Percentiles rank a stretch among this genome's conserved stretches.
phyloP scores from a whole-genome alignment of 2,329 filamentous ascomycete species.

The Paracorniculantispora psalliotae region DNA sequence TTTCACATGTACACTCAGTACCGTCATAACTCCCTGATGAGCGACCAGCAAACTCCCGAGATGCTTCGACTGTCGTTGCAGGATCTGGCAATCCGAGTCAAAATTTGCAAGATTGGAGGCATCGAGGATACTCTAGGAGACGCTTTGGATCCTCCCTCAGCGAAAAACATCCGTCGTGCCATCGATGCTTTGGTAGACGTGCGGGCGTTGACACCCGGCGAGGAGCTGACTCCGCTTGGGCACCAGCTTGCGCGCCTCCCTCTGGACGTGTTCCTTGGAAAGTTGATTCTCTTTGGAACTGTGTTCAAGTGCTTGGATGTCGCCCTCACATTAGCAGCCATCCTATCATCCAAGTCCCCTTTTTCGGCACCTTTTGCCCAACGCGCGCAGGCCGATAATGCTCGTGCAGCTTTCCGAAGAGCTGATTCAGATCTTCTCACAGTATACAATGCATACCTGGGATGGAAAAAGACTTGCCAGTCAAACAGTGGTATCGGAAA shows the following conservation, averaged over 20 bases:
- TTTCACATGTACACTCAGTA: constrained; percentile 94
- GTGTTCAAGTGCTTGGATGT: constrained; percentile 91
- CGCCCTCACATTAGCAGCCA: constrained; percentile 84
- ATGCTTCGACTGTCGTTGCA: constrained; percentile 92
- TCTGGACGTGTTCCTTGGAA: constrained; percentile 90
- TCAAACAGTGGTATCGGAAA: constrained; percentile 57
- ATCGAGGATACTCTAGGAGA: constrained; percentile 86
- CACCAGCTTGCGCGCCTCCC: constrained; percentile 82
- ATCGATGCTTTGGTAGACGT: constrained; percentile 93
- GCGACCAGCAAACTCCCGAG: constrained; percentile 91
- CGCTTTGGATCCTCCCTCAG: constrained; percentile 83
- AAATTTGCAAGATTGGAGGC: constrained; percentile 92
- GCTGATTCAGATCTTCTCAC: constrained; percentile 91
- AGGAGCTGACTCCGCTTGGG: constrained; percentile 84
- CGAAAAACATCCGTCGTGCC: constrained; percentile 88
- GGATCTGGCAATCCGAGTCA: constrained; percentile 90
- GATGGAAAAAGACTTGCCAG: constrained; percentile 81
- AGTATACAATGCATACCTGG: constrained; percentile 85
- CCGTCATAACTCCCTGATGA: constrained; percentile 78
- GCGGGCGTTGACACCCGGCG: constrained; percentile 72
- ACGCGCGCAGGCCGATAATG: constrained; percentile 73
- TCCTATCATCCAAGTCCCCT: constrained; percentile 89
- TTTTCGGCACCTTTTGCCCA: constrained; percentile 85
- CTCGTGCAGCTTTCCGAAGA: constrained; percentile 71
- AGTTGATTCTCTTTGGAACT: constrained; percentile 79